These are phyloP conservation scores for Geosmithia flava DNA, from an alignment of 2,329 filamentous ascomycete genomes.

Conservation along the genomic window DNA sequence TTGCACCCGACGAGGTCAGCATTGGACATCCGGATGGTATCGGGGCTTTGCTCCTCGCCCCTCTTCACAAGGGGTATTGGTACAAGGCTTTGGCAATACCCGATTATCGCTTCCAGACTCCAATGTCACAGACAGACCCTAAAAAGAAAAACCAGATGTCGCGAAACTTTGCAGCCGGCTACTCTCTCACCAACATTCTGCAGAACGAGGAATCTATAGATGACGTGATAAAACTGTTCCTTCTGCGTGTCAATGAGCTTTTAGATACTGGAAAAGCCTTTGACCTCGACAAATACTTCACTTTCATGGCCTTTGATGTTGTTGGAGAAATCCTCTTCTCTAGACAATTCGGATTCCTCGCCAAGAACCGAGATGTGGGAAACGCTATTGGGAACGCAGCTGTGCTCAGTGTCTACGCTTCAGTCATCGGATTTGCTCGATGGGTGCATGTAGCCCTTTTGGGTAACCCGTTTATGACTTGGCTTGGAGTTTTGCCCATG, in stretches of 20 bases:
- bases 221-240: constrained; percentile 2
- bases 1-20: constrained; percentile 30
- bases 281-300: constrained; percentile 5
- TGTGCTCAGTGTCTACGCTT: constrained; percentile 7
- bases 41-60: constrained; percentile 1
- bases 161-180: constrained; percentile 5
- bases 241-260: constrained; percentile 2
- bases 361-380: constrained; percentile 12
- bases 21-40: constrained; percentile 16
- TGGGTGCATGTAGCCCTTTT: constrained; percentile 12
- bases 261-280: constrained; percentile 2
- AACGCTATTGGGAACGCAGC: constrained; percentile 13
- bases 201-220: constrained; percentile 3
- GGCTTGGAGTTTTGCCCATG: constrained; percentile 13
- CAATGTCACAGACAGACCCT: constrained; percentile 5
- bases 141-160: constrained; percentile 4
- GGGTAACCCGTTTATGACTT: constrained; percentile 14
- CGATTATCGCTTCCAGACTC: constrained; percentile 5
- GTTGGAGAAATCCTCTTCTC: constrained; percentile 6
- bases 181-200: constrained; percentile 3
- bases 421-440: constrained; percentile 11
- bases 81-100: constrained; percentile 5
- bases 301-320: constrained; percentile 5
- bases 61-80: constrained; percentile 6
- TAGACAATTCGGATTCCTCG: constrained; percentile 6